These are phyloP conservation scores for Uronychia setigera DNA, from an alignment of 73 alveolate species.

Conservation along the genomic window DNA sequence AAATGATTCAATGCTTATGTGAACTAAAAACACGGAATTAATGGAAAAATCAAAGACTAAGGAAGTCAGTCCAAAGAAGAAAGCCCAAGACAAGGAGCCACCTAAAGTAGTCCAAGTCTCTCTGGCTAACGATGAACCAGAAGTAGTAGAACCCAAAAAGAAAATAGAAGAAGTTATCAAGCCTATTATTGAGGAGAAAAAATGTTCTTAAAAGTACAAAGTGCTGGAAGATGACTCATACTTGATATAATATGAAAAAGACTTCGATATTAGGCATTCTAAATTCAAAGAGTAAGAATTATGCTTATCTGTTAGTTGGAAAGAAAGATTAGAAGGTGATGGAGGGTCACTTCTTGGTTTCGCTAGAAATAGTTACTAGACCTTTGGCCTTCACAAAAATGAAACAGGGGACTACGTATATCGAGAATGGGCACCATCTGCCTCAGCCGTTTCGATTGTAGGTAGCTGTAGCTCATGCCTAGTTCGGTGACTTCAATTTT, in stretches of 20 bases:
- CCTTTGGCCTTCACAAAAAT: slow-evolving; percentile 66
- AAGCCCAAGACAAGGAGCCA: too few relatives aligned
- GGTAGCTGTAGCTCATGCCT: slow-evolving; percentile 59
- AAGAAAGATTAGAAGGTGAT: slow-evolving; percentile 48
- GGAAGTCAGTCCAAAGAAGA: too few relatives aligned
- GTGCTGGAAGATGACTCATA: slow-evolving; percentile 55
- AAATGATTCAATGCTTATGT: too few relatives aligned
- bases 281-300: slow-evolving; percentile 26
- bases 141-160: too few relatives aligned
- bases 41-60: too few relatives aligned
- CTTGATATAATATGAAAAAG: slow-evolving; percentile 35
- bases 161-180: too few relatives aligned
- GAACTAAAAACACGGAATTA: too few relatives aligned
- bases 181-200: too few relatives aligned
- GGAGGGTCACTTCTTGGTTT: slow-evolving; percentile 62
- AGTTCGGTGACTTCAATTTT: slow-evolving; percentile 75
- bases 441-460: slow-evolving; percentile 82
- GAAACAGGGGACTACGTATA: slow-evolving; percentile 62
- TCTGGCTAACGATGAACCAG: too few relatives aligned
- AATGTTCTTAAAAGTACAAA: too few relatives aligned
- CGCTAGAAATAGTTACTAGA: slow-evolving; percentile 60
- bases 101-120: too few relatives aligned
- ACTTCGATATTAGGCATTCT: slow-evolving; percentile 36
- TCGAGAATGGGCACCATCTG: slow-evolving; percentile 96
- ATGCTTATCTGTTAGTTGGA: slow-evolving; percentile 39